Conservation (phyloP, 2,329 filamentous ascomycete genomes). For the Botrytis deweyae region DNA sequence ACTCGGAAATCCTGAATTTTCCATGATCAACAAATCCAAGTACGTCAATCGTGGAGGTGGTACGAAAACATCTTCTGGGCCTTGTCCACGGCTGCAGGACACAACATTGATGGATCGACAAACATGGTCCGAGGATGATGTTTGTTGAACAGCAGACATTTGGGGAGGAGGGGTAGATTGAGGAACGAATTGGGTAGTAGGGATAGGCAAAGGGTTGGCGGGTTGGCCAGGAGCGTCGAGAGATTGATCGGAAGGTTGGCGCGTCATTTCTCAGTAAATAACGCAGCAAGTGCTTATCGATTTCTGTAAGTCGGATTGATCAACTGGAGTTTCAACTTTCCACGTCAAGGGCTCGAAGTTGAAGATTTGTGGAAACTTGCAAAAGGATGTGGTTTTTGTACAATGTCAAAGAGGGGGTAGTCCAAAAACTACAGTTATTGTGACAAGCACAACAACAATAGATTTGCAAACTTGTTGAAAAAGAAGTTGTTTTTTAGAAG, state of each 20-base stretch:
- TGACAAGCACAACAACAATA: slow-evolving; percentile 3
- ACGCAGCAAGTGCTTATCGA: too few species aligned
- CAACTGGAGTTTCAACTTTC: neutral
- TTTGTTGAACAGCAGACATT: neutral
- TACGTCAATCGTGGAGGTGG: neutral
- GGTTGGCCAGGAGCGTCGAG: neutral
- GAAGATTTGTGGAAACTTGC: neutral
- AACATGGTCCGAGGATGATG: neutral
- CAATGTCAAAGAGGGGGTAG: neutral
- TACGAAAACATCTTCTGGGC: neutral
- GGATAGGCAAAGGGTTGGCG: neutral
- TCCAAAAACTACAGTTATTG: neutral
- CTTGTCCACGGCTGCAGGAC: neutral
- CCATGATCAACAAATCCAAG: neutral
- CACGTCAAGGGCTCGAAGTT: neutral
- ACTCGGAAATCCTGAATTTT: slow-evolving; percentile 3
- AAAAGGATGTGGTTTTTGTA: neutral
- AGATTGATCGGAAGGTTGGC: neutral
- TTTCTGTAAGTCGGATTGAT: neutral
- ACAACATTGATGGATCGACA: too few species aligned
- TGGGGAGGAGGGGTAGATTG: neutral
- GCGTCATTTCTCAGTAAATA: neutral
- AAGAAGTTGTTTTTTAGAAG: neutral
- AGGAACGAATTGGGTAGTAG: neutral
- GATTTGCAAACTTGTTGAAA: neutral